Conservation (phyloP, 2,329 filamentous ascomycete genomes). For the Cladosporium sp. region DNA sequence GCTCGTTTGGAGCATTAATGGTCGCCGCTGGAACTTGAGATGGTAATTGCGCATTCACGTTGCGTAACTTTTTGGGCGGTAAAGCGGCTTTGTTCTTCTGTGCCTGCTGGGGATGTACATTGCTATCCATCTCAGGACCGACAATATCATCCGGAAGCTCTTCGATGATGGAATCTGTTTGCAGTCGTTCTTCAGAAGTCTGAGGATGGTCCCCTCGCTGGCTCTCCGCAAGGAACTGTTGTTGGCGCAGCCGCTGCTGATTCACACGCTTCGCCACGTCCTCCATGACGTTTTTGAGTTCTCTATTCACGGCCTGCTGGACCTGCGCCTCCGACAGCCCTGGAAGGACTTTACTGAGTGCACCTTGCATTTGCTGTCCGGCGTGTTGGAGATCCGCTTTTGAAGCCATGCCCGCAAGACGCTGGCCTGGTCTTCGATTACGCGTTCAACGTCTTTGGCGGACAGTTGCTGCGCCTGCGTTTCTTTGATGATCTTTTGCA, state of each 20-base stretch:
- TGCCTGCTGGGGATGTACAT: too few relatives aligned
- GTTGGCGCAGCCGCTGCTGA: background rate
- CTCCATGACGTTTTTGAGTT: conserved; percentile 13
- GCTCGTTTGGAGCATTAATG: background rate
- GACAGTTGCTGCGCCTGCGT: conserved; percentile 9
- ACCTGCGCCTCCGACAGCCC: conserved; percentile 10
- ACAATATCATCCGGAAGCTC: conserved; percentile 3
- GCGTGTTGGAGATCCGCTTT: conserved; percentile 14
- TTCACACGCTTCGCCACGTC: conserved; percentile 1
- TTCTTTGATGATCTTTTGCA: conserved; percentile 15
- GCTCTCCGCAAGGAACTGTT: background rate
- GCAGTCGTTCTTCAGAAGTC: background rate
- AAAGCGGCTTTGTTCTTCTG: too few relatives aligned
- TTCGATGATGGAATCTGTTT: conserved; percentile 7
- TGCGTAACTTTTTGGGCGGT: too few relatives aligned
- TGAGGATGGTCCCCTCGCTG: background rate
- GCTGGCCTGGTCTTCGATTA: conserved; percentile 13
- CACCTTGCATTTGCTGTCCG: conserved; percentile 11
- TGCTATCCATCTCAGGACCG: background rate
- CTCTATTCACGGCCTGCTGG: conserved; percentile 11
- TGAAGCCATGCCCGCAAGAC: conserved; percentile 15
- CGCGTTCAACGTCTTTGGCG: conserved; percentile 9
- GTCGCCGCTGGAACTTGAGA: too few relatives aligned
- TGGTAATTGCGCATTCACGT: too few relatives aligned
- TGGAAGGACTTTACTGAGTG: conserved; percentile 6